Conservation (phyloP, 352 stramenopile genomes). For the Phytophthora ohioensis region DNA sequence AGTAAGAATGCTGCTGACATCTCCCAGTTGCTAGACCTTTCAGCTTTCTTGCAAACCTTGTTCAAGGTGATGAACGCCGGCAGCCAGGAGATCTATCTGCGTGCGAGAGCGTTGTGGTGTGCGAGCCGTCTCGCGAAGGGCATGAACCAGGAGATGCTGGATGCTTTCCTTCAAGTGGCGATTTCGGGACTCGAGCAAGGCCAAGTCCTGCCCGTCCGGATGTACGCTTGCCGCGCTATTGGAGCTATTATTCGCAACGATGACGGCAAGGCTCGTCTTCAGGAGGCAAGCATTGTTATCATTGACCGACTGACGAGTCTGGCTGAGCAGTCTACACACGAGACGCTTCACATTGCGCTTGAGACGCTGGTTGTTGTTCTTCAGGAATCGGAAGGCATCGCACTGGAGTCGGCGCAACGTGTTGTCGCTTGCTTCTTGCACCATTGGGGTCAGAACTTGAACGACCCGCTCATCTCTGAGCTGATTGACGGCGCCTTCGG, state of each 20-base stretch:
- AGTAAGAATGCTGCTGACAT: slow-evolving; percentile 61
- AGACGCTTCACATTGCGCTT: slow-evolving; percentile 83
- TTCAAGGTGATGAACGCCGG: slow-evolving; percentile 80
- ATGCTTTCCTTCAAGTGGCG: slow-evolving; percentile 73
- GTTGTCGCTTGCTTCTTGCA: slow-evolving; percentile 72
- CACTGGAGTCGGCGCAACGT: slow-evolving; percentile 49
- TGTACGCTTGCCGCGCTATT: slow-evolving; percentile 84
- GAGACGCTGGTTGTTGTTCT: slow-evolving; percentile 81
- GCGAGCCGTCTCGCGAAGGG: slow-evolving; percentile 73
- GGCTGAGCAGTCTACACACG: slow-evolving; percentile 61
- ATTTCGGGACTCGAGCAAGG: slow-evolving; percentile 76
- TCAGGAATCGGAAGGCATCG: slow-evolving; percentile 58
- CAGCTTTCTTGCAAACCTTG: slow-evolving; percentile 74
- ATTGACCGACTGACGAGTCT: slow-evolving; percentile 71
- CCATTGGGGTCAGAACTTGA: slow-evolving; percentile 75
- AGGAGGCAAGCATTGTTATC: slow-evolving; percentile 56
- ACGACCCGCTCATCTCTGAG: slow-evolving; percentile 79
- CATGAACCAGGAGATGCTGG: slow-evolving; percentile 80
- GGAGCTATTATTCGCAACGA: slow-evolving; percentile 74
- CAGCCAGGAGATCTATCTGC: slow-evolving; percentile 78
- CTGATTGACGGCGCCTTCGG: slow-evolving; percentile 76
- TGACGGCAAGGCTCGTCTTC: slow-evolving; percentile 61
- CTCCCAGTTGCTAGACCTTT: slow-evolving; percentile 61
- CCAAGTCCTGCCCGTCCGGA: slow-evolving; percentile 78
- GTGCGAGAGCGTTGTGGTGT: slow-evolving; percentile 83